Conservation (phyloP, 306 rosid genomes). For the Aeschynomene evenia region DNA sequence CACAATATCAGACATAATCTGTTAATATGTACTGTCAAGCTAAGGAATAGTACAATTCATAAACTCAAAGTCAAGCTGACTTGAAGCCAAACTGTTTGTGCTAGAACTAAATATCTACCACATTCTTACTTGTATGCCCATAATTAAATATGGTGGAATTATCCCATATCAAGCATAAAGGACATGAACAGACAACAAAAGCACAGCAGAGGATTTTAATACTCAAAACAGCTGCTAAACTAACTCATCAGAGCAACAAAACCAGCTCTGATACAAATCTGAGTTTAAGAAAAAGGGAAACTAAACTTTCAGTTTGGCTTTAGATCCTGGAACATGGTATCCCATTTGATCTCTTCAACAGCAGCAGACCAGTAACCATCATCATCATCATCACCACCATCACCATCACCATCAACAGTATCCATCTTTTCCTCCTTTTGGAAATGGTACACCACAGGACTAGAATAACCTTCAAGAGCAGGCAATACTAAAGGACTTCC, state of each 20-base stretch:
- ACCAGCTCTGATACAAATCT: constrained; percentile 13
- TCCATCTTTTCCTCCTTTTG: constrained; percentile 43
- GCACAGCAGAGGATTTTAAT: constrained; percentile 27
- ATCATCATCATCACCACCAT: constrained; percentile 25
- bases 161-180: constrained; percentile 3
- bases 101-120: constrained; percentile 26
- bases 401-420: background rate
- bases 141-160: constrained; percentile 7
- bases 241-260: background rate
- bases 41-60: constrained; percentile 20
- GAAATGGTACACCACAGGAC: constrained; percentile 55
- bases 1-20: constrained; percentile 18
- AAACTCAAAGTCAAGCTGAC: constrained; percentile 10
- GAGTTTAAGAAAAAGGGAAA: background rate
- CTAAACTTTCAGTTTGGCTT: constrained; percentile 71
- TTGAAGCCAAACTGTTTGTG: constrained; percentile 9
- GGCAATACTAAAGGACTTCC: constrained; percentile 44
- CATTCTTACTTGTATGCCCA: constrained; percentile 26
- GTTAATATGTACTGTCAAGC: constrained; percentile 6
- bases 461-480: constrained; percentile 44
- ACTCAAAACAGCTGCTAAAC: constrained; percentile 30
- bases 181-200: constrained; percentile 18
- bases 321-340: constrained; percentile 83
- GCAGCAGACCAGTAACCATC: constrained; percentile 72
- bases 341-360: constrained; percentile 89